A percentile compares a stretch with the other conserved stretches of the same genome.
phyloP scores from a whole-genome alignment of 2,329 filamentous ascomycete species.

The Cercospora sp. region DNA sequence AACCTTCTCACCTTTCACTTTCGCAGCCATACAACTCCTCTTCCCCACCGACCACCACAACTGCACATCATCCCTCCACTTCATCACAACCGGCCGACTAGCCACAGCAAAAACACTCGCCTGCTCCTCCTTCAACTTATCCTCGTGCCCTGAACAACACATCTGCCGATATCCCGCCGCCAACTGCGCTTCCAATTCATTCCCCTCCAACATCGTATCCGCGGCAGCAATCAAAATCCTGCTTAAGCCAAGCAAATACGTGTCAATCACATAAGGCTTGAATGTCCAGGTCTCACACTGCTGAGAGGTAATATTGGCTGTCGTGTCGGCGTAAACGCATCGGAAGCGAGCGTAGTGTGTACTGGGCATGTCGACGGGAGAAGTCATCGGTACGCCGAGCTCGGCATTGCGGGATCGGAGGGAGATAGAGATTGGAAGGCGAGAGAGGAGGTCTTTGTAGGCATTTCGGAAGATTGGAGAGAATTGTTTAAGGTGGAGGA shows the following conservation, averaged over 20 bases:
- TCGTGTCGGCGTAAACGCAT: constrained; percentile 17
- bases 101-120: constrained; percentile 15
- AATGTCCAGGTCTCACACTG: constrained; percentile 24
- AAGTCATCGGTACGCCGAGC: constrained; percentile 13
- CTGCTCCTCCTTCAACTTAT: constrained; percentile 19
- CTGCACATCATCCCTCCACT: constrained; percentile 19
- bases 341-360: constrained; percentile 21
- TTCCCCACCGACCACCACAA: constrained; percentile 12
- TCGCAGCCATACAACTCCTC: not conserved
- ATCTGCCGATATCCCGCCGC: constrained; percentile 14
- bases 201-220: constrained; percentile 2
- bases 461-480: constrained; percentile 17
- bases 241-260: constrained; percentile 18
- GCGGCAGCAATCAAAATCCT: constrained; percentile 16
- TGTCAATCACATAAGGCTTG: constrained; percentile 23
- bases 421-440: constrained; percentile 21
- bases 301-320: not conserved
- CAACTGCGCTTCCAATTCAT: constrained; percentile 17
- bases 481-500: constrained; percentile 22
- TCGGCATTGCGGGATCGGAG: constrained; percentile 5
- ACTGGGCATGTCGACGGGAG: constrained; percentile 16
- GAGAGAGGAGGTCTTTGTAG: constrained; percentile 17
- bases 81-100: constrained; percentile 15
- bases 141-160: constrained; percentile 22
- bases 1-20: not conserved